Base-by-base conservation (phyloP, 331 rosid genomes). In the Rhamnella rubrinervis region DNA sequence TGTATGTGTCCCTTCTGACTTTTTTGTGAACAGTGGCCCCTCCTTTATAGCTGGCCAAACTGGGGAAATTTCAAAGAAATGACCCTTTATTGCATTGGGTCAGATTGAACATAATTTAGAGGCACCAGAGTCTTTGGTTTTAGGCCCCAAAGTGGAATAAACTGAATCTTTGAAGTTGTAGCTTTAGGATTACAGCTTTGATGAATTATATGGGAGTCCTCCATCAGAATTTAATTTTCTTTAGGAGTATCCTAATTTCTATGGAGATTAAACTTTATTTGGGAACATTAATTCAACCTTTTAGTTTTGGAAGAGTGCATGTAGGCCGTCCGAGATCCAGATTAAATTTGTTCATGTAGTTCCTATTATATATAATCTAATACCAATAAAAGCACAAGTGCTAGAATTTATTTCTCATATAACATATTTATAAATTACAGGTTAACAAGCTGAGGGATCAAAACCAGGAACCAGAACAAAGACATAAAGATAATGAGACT, bases 1-100 rank as follows among this genome's bases (percentile, higher is more conserved):
- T 77, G 39, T 70, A 62, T 56, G 85, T 86, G 87, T 88, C 91
- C 91, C 55, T 38, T 59, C 75, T 52, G 75, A 70, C 75, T 76
- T 70, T 78, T 56, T 52, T 77, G 37, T 58, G 37, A 39, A 50
- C 70, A 75, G 64, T 72, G 81, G 68, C 55, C 59, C 18, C 13
- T 62, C 49, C 70, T 10, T 15, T 37, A 57, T 71, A 75, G 74
- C 18, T 51, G 68, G 74, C 59, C 71, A 59, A 72, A 67, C 14
- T 69, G 55, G 76, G 20, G 70, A 72, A 71, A 67, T 77, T 69
- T 59, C 31, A 26, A 26, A 25, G 1, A 75, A 14, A n/a, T 59
- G 74, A 28, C 67, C 67, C 75, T 77, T 77, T 55, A 40, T 74
- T 72, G 70, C 78, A 35, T 61, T 76, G 10, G 38, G 60, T 51